Base-by-base conservation (phyloP, 148 eudicot species). In the Diospyros kaki region DNA sequence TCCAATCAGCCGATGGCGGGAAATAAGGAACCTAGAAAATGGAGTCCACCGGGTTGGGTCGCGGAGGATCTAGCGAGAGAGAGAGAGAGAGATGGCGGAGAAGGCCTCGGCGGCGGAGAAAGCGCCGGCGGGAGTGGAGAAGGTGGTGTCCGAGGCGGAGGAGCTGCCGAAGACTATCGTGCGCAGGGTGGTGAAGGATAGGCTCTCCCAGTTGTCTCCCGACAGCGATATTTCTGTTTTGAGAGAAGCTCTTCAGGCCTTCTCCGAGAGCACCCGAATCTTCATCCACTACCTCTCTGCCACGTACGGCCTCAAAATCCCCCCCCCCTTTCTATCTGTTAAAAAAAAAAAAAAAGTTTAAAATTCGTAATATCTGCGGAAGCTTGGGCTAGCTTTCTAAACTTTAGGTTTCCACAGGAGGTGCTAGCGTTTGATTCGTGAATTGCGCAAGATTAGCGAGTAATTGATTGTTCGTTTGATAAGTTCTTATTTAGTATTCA, bases 281-380 rank as follows among this genome's bases (percentile, higher is more conserved):
- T 94, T 94, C 91, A 94, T 94, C 75, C 98, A 94, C 69, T 92
- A 94, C 76, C 93, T 94, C 71, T 89, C 98, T 75, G 97, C 98
- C 66, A 86, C 94, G 98, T 94, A 86, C 64, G 73, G 28, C 28
- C 28, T 28, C 44, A 64, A 51, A 2, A 38, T 62, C 58, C 58
- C 53, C 68, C 69, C 58, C 64, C 40, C 13, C 38, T 44, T 5
- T 68, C 56, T 68, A 48, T 10, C 9, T 14, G n/a, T 28, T 28
- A 48, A 42, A 41, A 70, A 54, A 8, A 53, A 28, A 28, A 0
- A 28, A 28, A 0, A 28, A 28, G 28, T 28, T 28, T 28, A 28
- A 28, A 28, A 28, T 28, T 28, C 28, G 28, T 28, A 28, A 28
- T 28, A 28, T 28, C 28, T 28, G 28, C 28, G 28, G 28, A 28